A percentile compares a stretch with the other conserved stretches of the same genome.
Conservation (phyloP, 2,329 filamentous ascomycete species). For the Dryadomyces quercivorus region DNA sequence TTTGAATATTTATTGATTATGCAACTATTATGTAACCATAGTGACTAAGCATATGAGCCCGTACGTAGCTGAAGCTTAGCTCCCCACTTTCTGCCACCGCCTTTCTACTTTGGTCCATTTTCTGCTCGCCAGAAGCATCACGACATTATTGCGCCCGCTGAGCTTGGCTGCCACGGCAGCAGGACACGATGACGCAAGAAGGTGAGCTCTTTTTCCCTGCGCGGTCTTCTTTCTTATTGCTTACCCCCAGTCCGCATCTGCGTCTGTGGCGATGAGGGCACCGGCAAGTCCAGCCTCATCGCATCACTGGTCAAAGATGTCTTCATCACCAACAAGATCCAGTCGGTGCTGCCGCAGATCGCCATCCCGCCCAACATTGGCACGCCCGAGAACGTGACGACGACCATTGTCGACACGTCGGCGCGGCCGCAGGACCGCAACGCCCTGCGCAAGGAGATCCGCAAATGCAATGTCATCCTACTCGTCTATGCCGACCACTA, state of each 20-base stretch:
- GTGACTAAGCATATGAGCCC: no score
- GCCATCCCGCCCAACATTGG: slow-evolving; percentile 88
- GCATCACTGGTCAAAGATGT: slow-evolving; percentile 94
- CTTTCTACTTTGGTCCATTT: background rate
- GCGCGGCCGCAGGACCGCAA: slow-evolving; percentile 87
- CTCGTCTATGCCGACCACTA: slow-evolving; percentile 98
- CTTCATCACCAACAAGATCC: slow-evolving; percentile 92
- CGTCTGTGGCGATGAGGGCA: slow-evolving; percentile 91
- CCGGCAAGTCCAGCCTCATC: slow-evolving; percentile 88
- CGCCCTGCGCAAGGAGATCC: slow-evolving; percentile 82
- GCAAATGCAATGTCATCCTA: slow-evolving; percentile 93
- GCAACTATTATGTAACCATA: no score
- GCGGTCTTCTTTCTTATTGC: background rate
- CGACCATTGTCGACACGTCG: slow-evolving; percentile 94
- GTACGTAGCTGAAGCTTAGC: background rate
- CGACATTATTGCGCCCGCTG: background rate
- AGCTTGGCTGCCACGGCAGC: background rate
- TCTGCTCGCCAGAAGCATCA: background rate
- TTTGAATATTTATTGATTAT: no score
- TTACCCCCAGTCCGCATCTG: slow-evolving; percentile 63
- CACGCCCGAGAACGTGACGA: slow-evolving; percentile 92
- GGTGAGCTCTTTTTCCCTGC: background rate
- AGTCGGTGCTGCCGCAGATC: slow-evolving; percentile 85
- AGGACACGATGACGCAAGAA: slow-evolving; percentile 1
- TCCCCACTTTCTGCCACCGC: background rate